Evolutionary conservation across 345 rosid species (phyloP).

Genomic region (Citropsis articulata): DNA sequence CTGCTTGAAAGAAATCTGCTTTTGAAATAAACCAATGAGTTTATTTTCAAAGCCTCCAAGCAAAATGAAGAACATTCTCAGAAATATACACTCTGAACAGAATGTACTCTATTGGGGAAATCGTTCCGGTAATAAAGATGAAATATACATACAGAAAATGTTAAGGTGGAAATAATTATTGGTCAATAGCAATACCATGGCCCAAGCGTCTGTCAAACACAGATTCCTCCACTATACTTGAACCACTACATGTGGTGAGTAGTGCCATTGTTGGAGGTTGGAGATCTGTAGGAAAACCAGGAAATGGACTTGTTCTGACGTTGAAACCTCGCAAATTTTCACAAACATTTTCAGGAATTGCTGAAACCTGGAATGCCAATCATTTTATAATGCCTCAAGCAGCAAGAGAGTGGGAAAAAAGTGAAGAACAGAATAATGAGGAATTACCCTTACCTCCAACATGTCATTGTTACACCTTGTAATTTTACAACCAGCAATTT

Average conservation of each 20-base stretch:
- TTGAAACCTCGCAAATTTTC: constrained; percentile 23
- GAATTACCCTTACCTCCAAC: constrained; percentile 15
- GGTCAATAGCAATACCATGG: constrained; percentile 29
- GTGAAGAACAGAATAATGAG: not conserved
- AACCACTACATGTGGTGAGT: constrained; percentile 30
- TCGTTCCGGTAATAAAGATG: not conserved
- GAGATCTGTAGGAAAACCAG: constrained; percentile 37
- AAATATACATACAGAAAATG: not conserved
- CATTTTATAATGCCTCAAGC: not conserved
- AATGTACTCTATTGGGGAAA: not conserved
- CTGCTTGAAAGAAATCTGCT: not conserved
- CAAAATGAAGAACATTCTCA: too few species aligned
- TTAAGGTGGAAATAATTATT: not conserved
- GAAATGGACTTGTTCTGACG: constrained; percentile 32
- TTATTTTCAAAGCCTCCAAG: not conserved
- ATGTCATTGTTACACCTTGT: constrained; percentile 4
- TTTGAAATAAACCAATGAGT: not conserved
- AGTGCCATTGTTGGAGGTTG: constrained; percentile 34
- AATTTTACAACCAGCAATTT: constrained; percentile 29
- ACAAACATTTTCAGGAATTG: constrained; percentile 1
- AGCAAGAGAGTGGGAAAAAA: not conserved
- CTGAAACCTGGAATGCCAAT: constrained; percentile 26
- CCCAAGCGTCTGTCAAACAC: constrained; percentile 32
- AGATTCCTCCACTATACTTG: constrained; percentile 25
- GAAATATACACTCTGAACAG: too few species aligned